Conservation (phyloP, 2,329 filamentous ascomycete species). For the Cladosporium sp. region DNA sequence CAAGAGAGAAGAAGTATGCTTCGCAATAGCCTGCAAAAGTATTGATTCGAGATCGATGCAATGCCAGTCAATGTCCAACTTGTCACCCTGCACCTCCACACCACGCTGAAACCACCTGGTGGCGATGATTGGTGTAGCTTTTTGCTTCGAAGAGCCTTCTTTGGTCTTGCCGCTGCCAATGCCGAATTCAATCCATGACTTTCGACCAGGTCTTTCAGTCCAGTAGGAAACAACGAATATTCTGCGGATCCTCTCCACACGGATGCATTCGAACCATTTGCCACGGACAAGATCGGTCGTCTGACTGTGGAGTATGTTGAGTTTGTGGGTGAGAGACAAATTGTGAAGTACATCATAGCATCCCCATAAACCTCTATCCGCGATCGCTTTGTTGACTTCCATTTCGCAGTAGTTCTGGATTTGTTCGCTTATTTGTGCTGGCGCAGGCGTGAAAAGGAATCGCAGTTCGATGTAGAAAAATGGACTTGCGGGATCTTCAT, state of each 20-base stretch:
- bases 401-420: conserved; percentile 64
- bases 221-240: conserved; percentile 89
- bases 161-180: conserved; percentile 58
- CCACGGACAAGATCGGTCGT: conserved; percentile 63
- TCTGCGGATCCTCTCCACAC: conserved; percentile 73
- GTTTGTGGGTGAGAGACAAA: conserved; percentile 83
- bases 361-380: conserved; percentile 65
- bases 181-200: conserved; percentile 89
- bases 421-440: conserved; percentile 54
- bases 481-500: conserved; percentile 75
- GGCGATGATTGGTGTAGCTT: conserved; percentile 39
- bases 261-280: conserved; percentile 73
- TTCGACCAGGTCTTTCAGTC: conserved; percentile 63
- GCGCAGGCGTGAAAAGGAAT: conserved; percentile 69
- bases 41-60: conserved; percentile 69
- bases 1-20: conserved; percentile 60
- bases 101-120: conserved; percentile 82
- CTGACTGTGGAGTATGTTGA: conserved; percentile 75
- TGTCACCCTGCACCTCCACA: conserved; percentile 64
- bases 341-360: conserved; percentile 87
- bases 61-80: conserved; percentile 61
- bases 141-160: conserved; percentile 27
- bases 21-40: conserved; percentile 67
- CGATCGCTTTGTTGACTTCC: conserved; percentile 67
- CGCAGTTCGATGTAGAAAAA: conserved; percentile 94